Evolutionary conservation across 345 rosid species (phyloP), one percentile per base, ranked within the genome.

Genomic region (Brassica cretica): DNA sequence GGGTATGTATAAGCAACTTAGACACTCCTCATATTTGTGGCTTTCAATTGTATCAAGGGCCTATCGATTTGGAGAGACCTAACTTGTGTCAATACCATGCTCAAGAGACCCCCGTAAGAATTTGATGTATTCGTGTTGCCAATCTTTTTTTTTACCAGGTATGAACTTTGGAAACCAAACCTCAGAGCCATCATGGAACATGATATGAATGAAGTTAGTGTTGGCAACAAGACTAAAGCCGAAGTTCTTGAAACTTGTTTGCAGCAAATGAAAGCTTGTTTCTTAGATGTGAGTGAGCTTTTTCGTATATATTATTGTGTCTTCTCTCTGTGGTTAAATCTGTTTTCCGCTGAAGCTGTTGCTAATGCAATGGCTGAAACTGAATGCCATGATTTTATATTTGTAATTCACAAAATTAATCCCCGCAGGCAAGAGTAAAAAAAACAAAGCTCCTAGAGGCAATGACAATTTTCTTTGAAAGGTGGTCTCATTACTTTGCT

Each of bases 151-250:
- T n/a, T n/a, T n/a, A n/a, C n/a, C 84, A 94, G 98, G 82, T 88
- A 94, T 78, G 93, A 94, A 81, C 91, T 94, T 25, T 94, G 98
- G 98, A 94, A 92, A 84, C 98, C 98, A 76, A 92, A 94, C 83
- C 96, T 92, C 30, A 88, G 98, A 85, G 89, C 98, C 65, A 81
- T 83, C 86, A 94, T 94, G 98, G 98, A 94, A 80, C 79, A 77
- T 73, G 94, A 94, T 84, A 94, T 94, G 98, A 91, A 83, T 80
- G 93, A 91, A 88, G 98, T 94, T 69, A 90, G 98, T 73, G 79
- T 89, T 78, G 98, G 97, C 75, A 82, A 76, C 27, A 94, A 91
- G 81, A 89, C 88, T 30, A 94, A 89, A 85, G 88, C 85, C 78
- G 96, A 91, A 75, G 97, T 94, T 85, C 83, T 94, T 81, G 87